A percentile compares a stretch with the other conserved stretches of the same genome.
phyloP scores from a whole-genome alignment of 257 asterid species.

The Lithospermum erythrorhizon region DNA sequence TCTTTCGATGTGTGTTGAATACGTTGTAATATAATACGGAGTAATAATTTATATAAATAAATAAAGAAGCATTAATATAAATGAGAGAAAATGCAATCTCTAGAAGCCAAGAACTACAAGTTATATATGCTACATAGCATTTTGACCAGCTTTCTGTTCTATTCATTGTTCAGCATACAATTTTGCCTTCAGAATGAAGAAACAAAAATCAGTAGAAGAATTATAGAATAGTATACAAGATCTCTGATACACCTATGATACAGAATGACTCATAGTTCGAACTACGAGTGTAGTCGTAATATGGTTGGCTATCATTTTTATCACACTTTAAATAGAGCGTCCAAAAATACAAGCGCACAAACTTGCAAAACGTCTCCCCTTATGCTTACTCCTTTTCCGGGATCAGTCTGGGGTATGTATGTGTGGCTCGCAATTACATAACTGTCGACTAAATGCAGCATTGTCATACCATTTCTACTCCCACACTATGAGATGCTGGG shows the following conservation, averaged over 20 bases:
- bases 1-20: neutral
- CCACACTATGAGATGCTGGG: conserved; percentile 16
- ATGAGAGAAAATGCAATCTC: too few species aligned
- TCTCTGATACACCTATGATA: neutral
- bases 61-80: neutral
- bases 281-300: neutral
- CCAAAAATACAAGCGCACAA: neutral
- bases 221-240: too few species aligned
- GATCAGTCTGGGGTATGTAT: neutral
- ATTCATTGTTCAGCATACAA: too few species aligned
- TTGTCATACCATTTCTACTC: conserved; percentile 15
- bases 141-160: too few species aligned
- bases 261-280: too few species aligned
- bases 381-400: neutral
- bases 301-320: neutral
- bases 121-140: too few species aligned
- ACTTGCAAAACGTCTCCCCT: neutral
- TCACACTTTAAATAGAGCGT: neutral
- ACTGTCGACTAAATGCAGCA: neutral
- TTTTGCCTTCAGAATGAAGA: too few species aligned
- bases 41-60: too few species aligned
- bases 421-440: too few species aligned
- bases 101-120: too few species aligned
- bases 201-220: neutral
- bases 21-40: too few species aligned